Base-by-base conservation (phyloP, 352 stramenopile species). In the Globisporangium polare region DNA sequence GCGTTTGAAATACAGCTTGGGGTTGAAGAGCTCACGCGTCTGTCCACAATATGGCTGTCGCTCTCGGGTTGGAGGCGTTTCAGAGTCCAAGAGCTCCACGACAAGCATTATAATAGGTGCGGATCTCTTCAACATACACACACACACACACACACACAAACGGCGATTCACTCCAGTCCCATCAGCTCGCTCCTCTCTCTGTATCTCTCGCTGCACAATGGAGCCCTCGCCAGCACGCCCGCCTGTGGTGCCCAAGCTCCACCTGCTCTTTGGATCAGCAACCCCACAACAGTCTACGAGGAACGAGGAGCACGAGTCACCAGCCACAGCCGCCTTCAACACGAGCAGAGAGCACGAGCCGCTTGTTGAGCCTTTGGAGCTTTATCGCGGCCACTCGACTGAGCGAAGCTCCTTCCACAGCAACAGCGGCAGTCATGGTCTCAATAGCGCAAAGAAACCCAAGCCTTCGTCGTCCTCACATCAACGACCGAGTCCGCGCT, bases 241-340 rank as follows among this genome's bases (percentile, higher is more conserved):
- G 8, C 22, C 29, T 8, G 41, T 59, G 10, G 54, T 67, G 26
- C 54, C 62, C 5, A 62, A 67, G 41, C 62, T 67, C 37, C 62
- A 67, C 27, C 27, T 67, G 47, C 26, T 67, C 47, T 62, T 62
- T 31, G 55, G 41, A 3, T 6, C 26, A 7, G 4, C 8, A 5
- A 43, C 41, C 12, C 17, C 20, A 3, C 18, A 45, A 3, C 26
- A 8, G 12, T 3, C 46, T 27, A 26, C 31, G 5, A 31, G 20
- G 35, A 56, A 9, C 15, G 37, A 63, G 17, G 54, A 59, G 12
- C 17, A 50, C n/a, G 29, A 17, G 5, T 41, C 31, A 15, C 33
- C 18, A 1, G 5, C 37, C 7, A 29, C 9, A 10, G 20, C 12
- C 15, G 29, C 20, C 0, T 27, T 58, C 33, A n/a, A 9, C 42